Evolutionary conservation across 805 yeast genomes (phyloP).

Genomic region (Starmerella bombi): DNA sequence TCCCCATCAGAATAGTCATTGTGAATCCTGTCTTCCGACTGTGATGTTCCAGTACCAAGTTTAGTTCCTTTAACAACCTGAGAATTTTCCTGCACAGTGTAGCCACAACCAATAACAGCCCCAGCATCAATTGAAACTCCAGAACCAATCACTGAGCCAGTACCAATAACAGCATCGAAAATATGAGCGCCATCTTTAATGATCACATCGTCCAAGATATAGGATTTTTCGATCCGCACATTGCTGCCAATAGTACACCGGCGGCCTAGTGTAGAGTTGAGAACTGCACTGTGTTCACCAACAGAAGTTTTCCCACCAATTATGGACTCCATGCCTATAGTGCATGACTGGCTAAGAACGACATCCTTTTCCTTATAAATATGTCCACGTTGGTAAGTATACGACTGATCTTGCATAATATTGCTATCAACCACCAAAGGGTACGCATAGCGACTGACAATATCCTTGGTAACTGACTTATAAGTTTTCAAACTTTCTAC

Average conservation of each 20-base stretch:
- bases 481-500: conserved; percentile 94
- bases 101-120: conserved; percentile 65
- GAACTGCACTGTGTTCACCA: conserved; percentile 58
- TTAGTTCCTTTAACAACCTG: conserved; percentile 20
- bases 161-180: conserved; percentile 58
- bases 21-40: conserved; percentile 24
- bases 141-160: conserved; percentile 41
- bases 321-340: conserved; percentile 60
- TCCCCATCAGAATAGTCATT: conserved; percentile 28
- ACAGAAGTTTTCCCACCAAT: conserved; percentile 67
- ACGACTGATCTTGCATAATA: conserved; percentile 45
- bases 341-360: conserved; percentile 84
- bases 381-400: conserved; percentile 69
- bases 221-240: conserved; percentile 57
- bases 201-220: conserved; percentile 72
- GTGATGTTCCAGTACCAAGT: conserved; percentile 3
- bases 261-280: conserved; percentile 71
- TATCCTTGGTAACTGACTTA: conserved; percentile 80
- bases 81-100: conserved; percentile 44
- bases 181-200: conserved; percentile 54
- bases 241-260: conserved; percentile 73
- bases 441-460: conserved; percentile 81
- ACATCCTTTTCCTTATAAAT: conserved; percentile 81
- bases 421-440: conserved; percentile 86
- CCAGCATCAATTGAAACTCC: conserved; percentile 50